phyloP scores from a whole-genome alignment of 2,329 filamentous ascomycete species.

The Neofusicoccum sp. region DNA sequence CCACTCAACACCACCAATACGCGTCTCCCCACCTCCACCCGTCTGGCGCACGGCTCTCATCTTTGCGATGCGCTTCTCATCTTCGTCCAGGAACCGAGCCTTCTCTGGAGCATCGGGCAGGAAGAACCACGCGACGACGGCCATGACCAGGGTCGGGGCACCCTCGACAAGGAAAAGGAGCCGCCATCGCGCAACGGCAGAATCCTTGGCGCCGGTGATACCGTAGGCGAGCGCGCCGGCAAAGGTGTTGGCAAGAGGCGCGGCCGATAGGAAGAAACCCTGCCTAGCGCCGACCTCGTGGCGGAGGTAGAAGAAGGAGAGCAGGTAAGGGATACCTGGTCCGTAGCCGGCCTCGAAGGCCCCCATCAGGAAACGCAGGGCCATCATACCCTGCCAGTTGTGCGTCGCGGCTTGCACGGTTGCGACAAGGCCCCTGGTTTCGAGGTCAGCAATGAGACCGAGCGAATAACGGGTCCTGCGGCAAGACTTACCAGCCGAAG shows the following conservation, averaged over 20 bases:
- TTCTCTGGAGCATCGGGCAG: constrained; percentile 46
- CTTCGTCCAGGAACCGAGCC: constrained; percentile 42
- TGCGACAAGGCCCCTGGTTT: constrained; percentile 28
- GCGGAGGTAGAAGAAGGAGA: constrained; percentile 60
- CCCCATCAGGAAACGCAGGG: constrained; percentile 36
- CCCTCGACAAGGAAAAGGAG: constrained; percentile 52
- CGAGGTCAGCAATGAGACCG: not conserved
- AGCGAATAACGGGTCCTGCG: not conserved
- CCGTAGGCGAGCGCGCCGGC: constrained; percentile 59
- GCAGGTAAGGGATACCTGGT: constrained; percentile 48
- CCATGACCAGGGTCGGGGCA: constrained; percentile 43
- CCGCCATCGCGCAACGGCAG: constrained; percentile 60
- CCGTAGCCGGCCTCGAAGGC: constrained; percentile 45
- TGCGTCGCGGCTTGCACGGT: constrained; percentile 32
- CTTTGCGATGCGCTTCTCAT: constrained; percentile 38
- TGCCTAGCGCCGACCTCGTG: constrained; percentile 56
- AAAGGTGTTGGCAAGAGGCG: constrained; percentile 75
- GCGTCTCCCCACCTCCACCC: constrained; percentile 24
- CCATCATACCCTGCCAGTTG: constrained; percentile 35
- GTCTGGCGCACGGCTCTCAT: constrained; percentile 32
- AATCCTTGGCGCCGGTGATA: constrained; percentile 46
- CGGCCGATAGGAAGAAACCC: constrained; percentile 53
- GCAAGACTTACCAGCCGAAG: constrained; percentile 28
- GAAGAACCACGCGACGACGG: constrained; percentile 41
- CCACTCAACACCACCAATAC: constrained; percentile 30